Base-by-base conservation (phyloP, 805 yeast species). In the Candida piceae region DNA sequence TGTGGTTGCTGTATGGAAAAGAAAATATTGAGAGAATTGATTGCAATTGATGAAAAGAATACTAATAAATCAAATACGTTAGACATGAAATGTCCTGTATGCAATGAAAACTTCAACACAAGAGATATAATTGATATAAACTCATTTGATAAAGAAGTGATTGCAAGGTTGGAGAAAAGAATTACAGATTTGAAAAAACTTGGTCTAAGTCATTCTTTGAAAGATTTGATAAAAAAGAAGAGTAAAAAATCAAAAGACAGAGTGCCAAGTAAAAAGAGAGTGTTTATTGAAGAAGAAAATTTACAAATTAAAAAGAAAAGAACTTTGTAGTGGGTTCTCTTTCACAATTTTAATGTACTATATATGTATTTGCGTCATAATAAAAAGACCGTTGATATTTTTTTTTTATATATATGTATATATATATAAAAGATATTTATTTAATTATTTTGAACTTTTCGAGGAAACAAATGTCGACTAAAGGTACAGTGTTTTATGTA, bases 1-100 rank as follows among this genome's bases (percentile, higher is more conserved):
- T 73, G 78, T 50, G 73, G 73, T 0, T 67, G 71, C 49, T 66
- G 63, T 0, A 45, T 68, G 39, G 63, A 63, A 4, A 49, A 41
- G n/a, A 54, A 55, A 18, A 46, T 63, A 16, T 42, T 69, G 7
- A 35, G 36, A 12, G 55, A 57, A 19, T 38, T 60, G 5, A 16
- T 46, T 2, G 22, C 40, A 2, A 26, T 35, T 3, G 44, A 47
- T 6, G 35, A 26, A 1, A 28, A 31, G 7, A 35, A 35, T 6
- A 16, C 31, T 5, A 7, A 29, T 7, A 18, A 20, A 7, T 31
- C 31, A 13, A 10, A 9, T 6, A n/a, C 29, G 16, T 20, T 41
- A 5, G 32, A 32, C 3, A 31, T 40, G 15, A 40, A 46, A 16
- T 72, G 78, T 46, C 75, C 76, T 3, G 48, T 56, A 3, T 78